Percentiles rank a stretch among this genome's conserved stretches.
These are phyloP conservation scores for Kwoniella sp. DNA, from an alignment of 768 basidiomycete species.

Conservation along the genomic window DNA sequence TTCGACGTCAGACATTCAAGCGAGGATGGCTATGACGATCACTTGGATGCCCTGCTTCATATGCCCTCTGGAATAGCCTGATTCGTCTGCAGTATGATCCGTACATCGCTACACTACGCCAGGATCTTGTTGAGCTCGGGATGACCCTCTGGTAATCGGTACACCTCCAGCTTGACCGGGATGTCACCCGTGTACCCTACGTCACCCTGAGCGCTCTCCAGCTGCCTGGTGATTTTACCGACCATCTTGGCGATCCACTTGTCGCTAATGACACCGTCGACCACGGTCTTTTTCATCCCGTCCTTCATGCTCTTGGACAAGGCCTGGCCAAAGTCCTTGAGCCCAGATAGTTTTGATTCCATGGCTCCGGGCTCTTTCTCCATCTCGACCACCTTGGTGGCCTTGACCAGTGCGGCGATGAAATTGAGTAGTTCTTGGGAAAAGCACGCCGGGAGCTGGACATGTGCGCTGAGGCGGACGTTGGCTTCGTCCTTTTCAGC, in stretches of 20 bases:
- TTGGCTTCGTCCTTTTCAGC: slow-evolving; percentile 19
- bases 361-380: slow-evolving; percentile 18
- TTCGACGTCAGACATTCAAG: too few relatives aligned
- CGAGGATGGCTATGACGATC: too few relatives aligned
- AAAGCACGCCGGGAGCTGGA: slow-evolving; percentile 15
- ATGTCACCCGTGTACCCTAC: slow-evolving; percentile 22
- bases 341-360: slow-evolving; percentile 17
- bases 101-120: too few relatives aligned
- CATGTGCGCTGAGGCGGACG: slow-evolving; percentile 16
- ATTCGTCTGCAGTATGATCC: too few relatives aligned
- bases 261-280: slow-evolving; percentile 21
- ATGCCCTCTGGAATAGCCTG: too few relatives aligned
- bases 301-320: slow-evolving; percentile 23
- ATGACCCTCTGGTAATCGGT: slow-evolving; percentile 22
- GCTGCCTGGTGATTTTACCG: slow-evolving; percentile 12
- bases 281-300: slow-evolving; percentile 19
- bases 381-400: slow-evolving; percentile 22
- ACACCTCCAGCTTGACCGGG: slow-evolving; percentile 20
- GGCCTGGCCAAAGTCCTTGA: slow-evolving; percentile 20
- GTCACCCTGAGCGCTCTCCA: slow-evolving; percentile 24
- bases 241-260: slow-evolving; percentile 32
- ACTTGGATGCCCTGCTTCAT: too few relatives aligned
- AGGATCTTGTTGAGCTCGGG: slow-evolving; percentile 19
- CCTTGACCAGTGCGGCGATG: slow-evolving; percentile 23
- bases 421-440: slow-evolving; percentile 25